Evolutionary conservation across 768 basidiomycete genomes (phyloP), one percentile per base, ranked within the genome.

Genomic region (Tephrocybe rancida): DNA sequence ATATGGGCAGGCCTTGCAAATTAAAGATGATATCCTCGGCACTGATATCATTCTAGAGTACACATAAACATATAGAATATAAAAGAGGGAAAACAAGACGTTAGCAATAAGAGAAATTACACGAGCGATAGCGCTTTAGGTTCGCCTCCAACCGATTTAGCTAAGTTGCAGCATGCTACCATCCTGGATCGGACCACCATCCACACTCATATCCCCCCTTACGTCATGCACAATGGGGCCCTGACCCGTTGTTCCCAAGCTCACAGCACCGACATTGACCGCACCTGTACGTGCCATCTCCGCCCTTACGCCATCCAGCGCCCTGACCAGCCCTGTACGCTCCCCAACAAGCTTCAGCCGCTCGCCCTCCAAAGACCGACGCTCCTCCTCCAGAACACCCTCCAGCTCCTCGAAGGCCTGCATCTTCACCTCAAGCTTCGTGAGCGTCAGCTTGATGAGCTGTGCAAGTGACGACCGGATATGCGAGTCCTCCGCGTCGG

Each of bases 341-440:
- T 98, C 96, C 62, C 80, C 86, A 49, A 92, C 84, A 37, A 98
- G 73, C 34, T 85, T 80, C 72, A 92, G 78, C 50, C 91, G 81
- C 19, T 89, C 86, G 43, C 86, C 84, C 76, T 99, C 97, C 39
- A 99, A 71, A 30, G 83, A 77, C 56, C 88, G 82, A 51, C 94
- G 81, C 70, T 99, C 97, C 48, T 92, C 88, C 67, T 98, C 97
- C 47, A 99, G 75, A 8, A 94, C 74, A 44, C 90, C 88, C 67
- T 99, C 97, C 52, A 99, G 76, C 68, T 92, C 88, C 67, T 98
- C 97, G 64, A 98, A 98, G 68, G 95, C 92, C 1, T 83, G 73
- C 85, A 95, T 91, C 79, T 99, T 98, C 49, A 96, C 76, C 65
- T 98, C 95, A 32, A 98, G 84, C 70, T 98, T 98, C 44, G 81